Evolutionary conservation across 352 stramenopile genomes (phyloP), one percentile per base, ranked within the genome.

Genomic region (Globisporangium middletonii): DNA sequence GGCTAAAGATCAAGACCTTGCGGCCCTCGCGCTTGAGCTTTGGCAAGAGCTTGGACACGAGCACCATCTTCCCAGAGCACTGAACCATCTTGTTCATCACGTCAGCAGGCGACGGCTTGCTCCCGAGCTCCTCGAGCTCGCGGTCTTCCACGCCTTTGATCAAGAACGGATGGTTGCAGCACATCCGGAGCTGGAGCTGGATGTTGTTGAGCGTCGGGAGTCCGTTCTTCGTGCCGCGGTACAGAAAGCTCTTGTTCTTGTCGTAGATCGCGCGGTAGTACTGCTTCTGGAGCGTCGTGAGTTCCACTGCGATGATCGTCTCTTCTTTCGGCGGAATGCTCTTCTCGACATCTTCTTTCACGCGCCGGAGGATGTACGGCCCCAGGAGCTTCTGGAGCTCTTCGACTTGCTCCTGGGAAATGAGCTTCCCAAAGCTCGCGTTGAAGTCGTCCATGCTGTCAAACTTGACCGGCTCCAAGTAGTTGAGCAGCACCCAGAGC

Each of bases 111-210:
- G 76, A 75, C 1, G 84, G 82, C 6, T 67, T 67, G 11, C 55
- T 68, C 15, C 83, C 79, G 11, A 96, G 73, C 38, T 92, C 78
- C 41, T 89, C 82, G 1, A 95, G 61, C 45, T 96, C 86, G 46
- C 83, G 73, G 33, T 94, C 79, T 63, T 95, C 84, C 19, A 94
- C 86, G 16, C 96, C 96, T 60, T 98, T 98, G 53, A 99, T 96
- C 30, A 99, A 72, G 69, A 99, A 99, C 2, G 97, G 89, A 69
- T 99, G 98, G 72, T 99, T 99, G 69, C 98, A 99, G 72, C 97
- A 99, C 69, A 99, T 99, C 37, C 97, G 78, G 26, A 99, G 71
- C 75, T 99, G 93, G 79, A 99, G 97, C 43, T 98, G 96, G 55
- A 99, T 93, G 75, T 99, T 99, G 68, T 98, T 99, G 28, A 99